Base-by-base conservation (phyloP, 202 grass and related monocot species). In the Saccharum hybrid region DNA sequence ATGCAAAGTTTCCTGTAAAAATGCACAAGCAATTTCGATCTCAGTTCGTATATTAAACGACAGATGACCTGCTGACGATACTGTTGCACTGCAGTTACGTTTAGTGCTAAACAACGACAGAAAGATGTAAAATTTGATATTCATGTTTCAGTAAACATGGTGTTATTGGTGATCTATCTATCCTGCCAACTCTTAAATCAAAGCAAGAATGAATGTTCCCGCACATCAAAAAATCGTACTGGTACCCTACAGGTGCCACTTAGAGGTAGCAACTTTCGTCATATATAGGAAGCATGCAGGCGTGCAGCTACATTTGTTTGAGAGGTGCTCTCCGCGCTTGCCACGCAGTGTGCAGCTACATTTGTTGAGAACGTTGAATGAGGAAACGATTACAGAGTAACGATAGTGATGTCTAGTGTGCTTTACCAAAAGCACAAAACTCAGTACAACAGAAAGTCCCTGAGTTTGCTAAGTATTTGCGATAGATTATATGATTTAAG, bases 1-100 rank as follows among this genome's bases (percentile, higher is more conserved):
- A 81, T 97, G 94, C 88, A 97, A 88, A 63, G 92, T 97, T 90
- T 97, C 90, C 94, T 97, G 78, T 64, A 77, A 18, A 40, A 60
- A 60, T 56, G 18, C 46, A 40, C 10, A 61, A 33, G 57, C 37
- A 77, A 39, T 37, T 70, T 31, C 71, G 77, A 31, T 60, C n/a
- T 76, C 18, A 45, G 12, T 70, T 52, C 8, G 5, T 52, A 45
- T 81, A 59, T 36, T 51, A 57, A 79, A 59, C 3, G 3, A 7
- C 0, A 37, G 0, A 76, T 37, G 22, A 30, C 12, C 10, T 21
- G 39, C 3, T 63, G 26, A 68, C 62, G 64, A 51, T 7, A 63
- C 30, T 45, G 14, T 18, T 43, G 28, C 41, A 86, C 49, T 74
- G 60, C 61, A 65, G 4, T 46, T 46, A 30, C 36, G 26, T 49